Base-by-base conservation (phyloP, 495 filamentous ascomycete genomes). In the Paragyromitra xinjiangensis region DNA sequence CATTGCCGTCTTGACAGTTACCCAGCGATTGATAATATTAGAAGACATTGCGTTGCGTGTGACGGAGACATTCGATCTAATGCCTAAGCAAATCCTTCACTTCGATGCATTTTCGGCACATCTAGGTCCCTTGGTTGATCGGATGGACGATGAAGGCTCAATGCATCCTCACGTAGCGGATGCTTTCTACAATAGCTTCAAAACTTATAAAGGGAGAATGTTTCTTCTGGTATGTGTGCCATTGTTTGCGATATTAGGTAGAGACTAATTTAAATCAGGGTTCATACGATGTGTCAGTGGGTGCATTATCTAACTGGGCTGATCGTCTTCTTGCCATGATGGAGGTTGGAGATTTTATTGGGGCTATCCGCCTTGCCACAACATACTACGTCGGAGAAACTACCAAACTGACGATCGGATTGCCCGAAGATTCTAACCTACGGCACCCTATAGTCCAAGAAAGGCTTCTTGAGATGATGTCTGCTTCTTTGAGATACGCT, bases 101-200 rank as follows among this genome's bases (percentile, higher is more conserved):
- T 87, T 88, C 62, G 94, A 98, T 80, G 83, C 94, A 7, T 98
- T 98, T 83, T 94, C 92, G 0, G 86, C 88, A 6, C 95, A 98
- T 80, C 87, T 99, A 24, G 90, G 92, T 81, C 86, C 86, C 48
- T 86, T 99, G 48, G 93, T 98, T 16, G 94, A 98, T 81, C 90
- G 93, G 72, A 86, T 95, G 59, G 92, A 97, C 73, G 94, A 97
- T 80, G 91, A 94, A 53, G 93, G 97, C 73, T 88, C 88, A 1
- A 92, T 92, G 91, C 95, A 98, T 84, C 94, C 94, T 1, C 94
- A 97, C 22, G 93, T 99, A 56, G 95, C 95, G 14, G 96, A 99
- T 86, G 95, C 96, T 16, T 99, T 97, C 79, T 92, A 95, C 81
- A 97, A 97, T 91, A 98, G 96, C 82, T 94, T 98, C 83, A 93